A percentile compares a stretch with the other conserved stretches of the same genome.
phyloP scores from a whole-genome alignment of 345 rosid genomes.

The Moricandia moricandioides region DNA sequence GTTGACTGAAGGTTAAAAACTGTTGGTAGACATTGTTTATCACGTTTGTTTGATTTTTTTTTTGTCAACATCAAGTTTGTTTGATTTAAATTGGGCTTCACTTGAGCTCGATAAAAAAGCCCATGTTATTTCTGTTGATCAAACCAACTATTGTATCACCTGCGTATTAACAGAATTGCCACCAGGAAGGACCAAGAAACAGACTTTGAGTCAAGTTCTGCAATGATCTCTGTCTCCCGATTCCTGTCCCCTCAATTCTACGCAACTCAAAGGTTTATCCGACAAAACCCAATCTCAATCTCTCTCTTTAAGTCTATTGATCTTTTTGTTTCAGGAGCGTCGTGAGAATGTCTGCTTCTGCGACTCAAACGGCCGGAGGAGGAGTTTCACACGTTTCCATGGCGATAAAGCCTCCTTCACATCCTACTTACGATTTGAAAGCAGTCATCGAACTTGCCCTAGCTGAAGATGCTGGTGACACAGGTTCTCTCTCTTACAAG shows the following conservation, averaged over 20 bases:
- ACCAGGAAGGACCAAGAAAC: conserved; percentile 4
- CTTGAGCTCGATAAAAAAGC: background rate
- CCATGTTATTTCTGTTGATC: background rate
- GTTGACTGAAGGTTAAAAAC: too few relatives aligned
- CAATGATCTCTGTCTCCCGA: conserved; percentile 40
- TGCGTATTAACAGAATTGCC: background rate
- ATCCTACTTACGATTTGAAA: conserved; percentile 83
- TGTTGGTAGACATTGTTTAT: too few relatives aligned
- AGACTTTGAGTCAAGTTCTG: conserved; percentile 12
- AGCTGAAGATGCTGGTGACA: conserved; percentile 88
- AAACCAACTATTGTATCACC: background rate
- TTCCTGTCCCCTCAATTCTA: conserved; percentile 36
- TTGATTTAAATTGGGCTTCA: background rate
- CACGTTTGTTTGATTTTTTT: too few relatives aligned
- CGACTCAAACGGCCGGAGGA: conserved; percentile 30
- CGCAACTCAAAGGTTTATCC: conserved; percentile 50
- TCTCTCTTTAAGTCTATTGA: background rate
- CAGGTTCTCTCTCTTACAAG: conserved; percentile 47
- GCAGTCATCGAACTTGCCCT: conserved; percentile 70
- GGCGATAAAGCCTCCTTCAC: conserved; percentile 78
- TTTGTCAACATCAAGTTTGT: too few relatives aligned
- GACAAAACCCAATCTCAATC: background rate
- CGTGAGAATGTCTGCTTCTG: conserved; percentile 53
- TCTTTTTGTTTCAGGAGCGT: conserved; percentile 32
- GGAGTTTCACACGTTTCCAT: conserved; percentile 40